phyloP scores from a whole-genome alignment of 1,284 basidiomycete species.

The Heterobasidion parviporum region DNA sequence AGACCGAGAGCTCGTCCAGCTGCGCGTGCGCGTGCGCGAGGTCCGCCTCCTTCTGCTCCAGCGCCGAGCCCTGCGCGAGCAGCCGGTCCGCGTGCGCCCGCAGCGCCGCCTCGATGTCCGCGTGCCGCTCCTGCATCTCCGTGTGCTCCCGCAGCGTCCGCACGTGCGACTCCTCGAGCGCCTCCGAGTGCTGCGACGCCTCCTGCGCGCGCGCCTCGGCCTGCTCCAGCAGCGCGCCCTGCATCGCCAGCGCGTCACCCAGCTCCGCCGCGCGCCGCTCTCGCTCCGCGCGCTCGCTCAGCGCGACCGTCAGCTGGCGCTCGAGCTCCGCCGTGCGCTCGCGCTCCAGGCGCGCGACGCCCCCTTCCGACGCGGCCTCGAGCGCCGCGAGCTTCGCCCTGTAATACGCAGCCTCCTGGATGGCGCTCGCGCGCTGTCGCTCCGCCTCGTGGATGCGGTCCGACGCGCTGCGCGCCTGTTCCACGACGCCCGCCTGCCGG shows the following conservation, averaged over 20 bases:
- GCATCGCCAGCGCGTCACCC: constrained; percentile 63
- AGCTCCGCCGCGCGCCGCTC: constrained; percentile 71
- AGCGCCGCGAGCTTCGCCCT: constrained; percentile 88
- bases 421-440: constrained; percentile 67
- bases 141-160: constrained; percentile 63
- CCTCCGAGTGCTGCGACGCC: constrained; percentile 74
- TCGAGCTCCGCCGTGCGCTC: constrained; percentile 81
- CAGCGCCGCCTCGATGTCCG: constrained; percentile 56
- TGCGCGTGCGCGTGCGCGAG: constrained; percentile 56
- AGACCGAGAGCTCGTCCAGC: constrained; percentile 61
- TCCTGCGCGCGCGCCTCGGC: constrained; percentile 80
- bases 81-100: constrained; percentile 78
- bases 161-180: constrained; percentile 75
- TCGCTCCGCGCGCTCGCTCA: constrained; percentile 60
- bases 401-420: constrained; percentile 95
- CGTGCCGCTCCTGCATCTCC: constrained; percentile 64
- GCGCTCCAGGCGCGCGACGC: constrained; percentile 69
- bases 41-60: constrained; percentile 79
- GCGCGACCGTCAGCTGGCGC: constrained; percentile 59
- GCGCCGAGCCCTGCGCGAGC: constrained; percentile 65
- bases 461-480: constrained; percentile 71
- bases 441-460: constrained; percentile 80
- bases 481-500: constrained; percentile 56
- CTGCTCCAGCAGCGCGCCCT: constrained; percentile 72
- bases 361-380: constrained; percentile 63